These are phyloP conservation scores for Streptanthus diversifolius DNA, from an alignment of 345 rosid species.

Conservation along the genomic window DNA sequence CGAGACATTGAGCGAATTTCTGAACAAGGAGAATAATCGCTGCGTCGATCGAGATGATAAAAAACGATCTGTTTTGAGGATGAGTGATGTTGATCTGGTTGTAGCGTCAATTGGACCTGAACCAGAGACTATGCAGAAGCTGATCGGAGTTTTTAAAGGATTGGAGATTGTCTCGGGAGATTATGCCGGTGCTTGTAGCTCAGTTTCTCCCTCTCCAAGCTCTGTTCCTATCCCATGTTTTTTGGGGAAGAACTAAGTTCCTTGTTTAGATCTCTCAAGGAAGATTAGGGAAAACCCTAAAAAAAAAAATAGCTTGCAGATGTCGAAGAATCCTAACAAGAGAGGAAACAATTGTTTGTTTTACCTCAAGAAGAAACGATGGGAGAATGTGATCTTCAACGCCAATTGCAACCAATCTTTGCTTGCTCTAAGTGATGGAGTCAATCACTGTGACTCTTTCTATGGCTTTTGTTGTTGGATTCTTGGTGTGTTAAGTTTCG, in stretches of 20 bases:
- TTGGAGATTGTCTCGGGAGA: slow-evolving; percentile 10
- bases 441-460: slow-evolving; percentile 6
- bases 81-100: slow-evolving; percentile 10
- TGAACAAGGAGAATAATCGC: too few relatives aligned
- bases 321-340: not conserved
- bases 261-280: not conserved
- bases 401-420: not conserved
- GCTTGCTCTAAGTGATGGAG: too few relatives aligned
- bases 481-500: not conserved
- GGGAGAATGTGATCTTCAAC: not conserved
- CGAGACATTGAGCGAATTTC: slow-evolving; percentile 33
- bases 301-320: not conserved
- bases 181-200: slow-evolving; percentile 38
- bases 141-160: slow-evolving; percentile 28
- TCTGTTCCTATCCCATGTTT: slow-evolving; percentile 59
- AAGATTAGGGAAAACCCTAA: not conserved
- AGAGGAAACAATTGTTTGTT: not conserved
- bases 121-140: slow-evolving; percentile 41
- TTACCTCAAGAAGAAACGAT: slow-evolving; percentile 9
- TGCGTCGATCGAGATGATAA: not conserved
- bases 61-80: slow-evolving; percentile 4
- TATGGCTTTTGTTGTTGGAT: not conserved
- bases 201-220: slow-evolving; percentile 57
- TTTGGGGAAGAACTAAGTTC: slow-evolving; percentile 28
- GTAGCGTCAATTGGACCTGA: slow-evolving; percentile 54